Conservation (phyloP, 1,284 basidiomycete species). For the Ceraceosorus bombacis region DNA sequence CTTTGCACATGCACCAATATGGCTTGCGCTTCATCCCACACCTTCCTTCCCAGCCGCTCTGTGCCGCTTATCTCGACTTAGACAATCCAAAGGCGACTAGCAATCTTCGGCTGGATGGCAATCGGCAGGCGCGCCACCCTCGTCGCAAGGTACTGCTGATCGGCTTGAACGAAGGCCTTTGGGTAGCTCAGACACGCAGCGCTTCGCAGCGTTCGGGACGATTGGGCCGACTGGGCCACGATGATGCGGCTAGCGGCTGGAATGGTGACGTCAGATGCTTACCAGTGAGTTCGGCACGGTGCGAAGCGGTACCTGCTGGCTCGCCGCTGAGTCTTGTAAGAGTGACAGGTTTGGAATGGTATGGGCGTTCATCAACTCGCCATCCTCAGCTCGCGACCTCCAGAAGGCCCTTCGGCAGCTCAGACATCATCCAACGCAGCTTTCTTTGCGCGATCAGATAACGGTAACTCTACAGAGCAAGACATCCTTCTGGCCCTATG, state of each 20-base stretch:
- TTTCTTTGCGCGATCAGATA: constrained; percentile 8
- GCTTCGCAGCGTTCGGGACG: constrained; percentile 1
- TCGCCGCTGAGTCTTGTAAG: neutral
- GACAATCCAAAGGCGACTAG: constrained; percentile 1
- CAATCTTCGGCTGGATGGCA: neutral
- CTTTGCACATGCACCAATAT: constrained; percentile 23
- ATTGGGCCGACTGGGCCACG: neutral
- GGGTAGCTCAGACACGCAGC: constrained; percentile 15
- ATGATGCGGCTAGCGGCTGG: constrained; percentile 11
- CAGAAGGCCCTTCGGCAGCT: neutral
- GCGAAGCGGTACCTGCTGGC: neutral
- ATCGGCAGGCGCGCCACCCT: neutral
- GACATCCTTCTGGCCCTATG: constrained; percentile 12
- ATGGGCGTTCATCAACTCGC: constrained; percentile 32
- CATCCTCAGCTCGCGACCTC: constrained; percentile 16
- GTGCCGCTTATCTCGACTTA: constrained; percentile 21
- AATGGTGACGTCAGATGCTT: constrained; percentile 25
- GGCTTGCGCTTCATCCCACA: constrained; percentile 34
- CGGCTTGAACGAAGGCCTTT: constrained; percentile 28
- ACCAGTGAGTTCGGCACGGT: neutral
- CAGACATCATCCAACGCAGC: neutral
- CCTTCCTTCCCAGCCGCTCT: constrained; percentile 28
- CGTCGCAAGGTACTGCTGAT: constrained; percentile 14
- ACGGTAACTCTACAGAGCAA: neutral
- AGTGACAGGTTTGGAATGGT: constrained; percentile 22